These are phyloP conservation scores for Sesbania bispinosa DNA, from an alignment of 306 rosid species.

Conservation along the genomic window DNA sequence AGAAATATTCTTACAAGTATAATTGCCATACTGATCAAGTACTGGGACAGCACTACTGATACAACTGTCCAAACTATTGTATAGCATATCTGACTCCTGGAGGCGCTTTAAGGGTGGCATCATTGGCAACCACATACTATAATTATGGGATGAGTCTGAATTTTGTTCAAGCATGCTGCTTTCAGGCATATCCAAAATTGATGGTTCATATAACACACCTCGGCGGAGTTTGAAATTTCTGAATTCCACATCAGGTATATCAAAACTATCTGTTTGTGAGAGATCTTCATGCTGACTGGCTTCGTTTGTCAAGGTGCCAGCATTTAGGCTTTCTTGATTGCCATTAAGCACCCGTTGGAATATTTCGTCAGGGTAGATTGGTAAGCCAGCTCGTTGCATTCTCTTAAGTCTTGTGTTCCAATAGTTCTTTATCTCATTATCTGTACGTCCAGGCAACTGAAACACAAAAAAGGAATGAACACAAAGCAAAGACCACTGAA, in stretches of 20 bases:
- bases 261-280: slow-evolving; percentile 37
- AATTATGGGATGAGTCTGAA: slow-evolving; percentile 38
- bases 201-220: slow-evolving; percentile 34
- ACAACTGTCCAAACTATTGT: slow-evolving; percentile 29
- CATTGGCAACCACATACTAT: slow-evolving; percentile 29
- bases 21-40: slow-evolving; percentile 38
- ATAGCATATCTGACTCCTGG: slow-evolving; percentile 32
- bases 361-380: slow-evolving; percentile 64
- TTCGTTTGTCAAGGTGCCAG: slow-evolving; percentile 7
- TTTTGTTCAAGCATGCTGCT: slow-evolving; percentile 40
- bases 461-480: slow-evolving; percentile 27
- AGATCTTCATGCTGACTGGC: slow-evolving; percentile 38
- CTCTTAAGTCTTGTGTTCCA: slow-evolving; percentile 79
- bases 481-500: neutral
- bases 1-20: slow-evolving; percentile 28
- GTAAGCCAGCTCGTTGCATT: slow-evolving; percentile 62
- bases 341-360: slow-evolving; percentile 34
- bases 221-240: slow-evolving; percentile 26
- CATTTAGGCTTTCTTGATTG: slow-evolving; percentile 43
- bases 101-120: slow-evolving; percentile 37
- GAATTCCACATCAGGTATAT: slow-evolving; percentile 46
- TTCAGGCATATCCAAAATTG: slow-evolving; percentile 33
- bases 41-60: slow-evolving; percentile 26
- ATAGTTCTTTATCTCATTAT: slow-evolving; percentile 85
- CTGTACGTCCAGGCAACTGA: slow-evolving; percentile 89